phyloP scores from a whole-genome alignment of 2,329 filamentous ascomycete species.

The Lecanosticta acicola region DNA sequence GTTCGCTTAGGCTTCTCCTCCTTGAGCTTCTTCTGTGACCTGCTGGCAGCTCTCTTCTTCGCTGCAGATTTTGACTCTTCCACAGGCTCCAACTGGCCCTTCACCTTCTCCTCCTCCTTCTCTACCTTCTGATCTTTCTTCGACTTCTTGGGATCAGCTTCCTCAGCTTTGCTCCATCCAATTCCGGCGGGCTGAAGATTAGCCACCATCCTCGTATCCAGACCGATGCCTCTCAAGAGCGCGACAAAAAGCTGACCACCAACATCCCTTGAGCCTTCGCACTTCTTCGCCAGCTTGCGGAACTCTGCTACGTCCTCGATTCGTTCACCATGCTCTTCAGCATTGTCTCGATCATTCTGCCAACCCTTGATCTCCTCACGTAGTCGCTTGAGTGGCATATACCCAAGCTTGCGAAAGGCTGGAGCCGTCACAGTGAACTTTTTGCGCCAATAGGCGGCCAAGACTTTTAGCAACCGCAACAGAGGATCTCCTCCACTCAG shows the following conservation, averaged over 20 bases:
- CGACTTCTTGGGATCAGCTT: constrained; percentile 53
- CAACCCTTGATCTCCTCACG: constrained; percentile 69
- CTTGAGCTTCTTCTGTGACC: constrained; percentile 9
- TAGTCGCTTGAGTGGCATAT: constrained; percentile 69
- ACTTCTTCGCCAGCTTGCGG: constrained; percentile 59
- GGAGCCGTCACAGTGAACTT: constrained; percentile 71
- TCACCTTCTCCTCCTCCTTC: constrained; percentile 6
- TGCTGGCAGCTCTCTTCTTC: constrained; percentile 17
- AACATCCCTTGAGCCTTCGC: constrained; percentile 77
- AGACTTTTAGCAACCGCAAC: constrained; percentile 64
- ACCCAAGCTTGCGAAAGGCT: constrained; percentile 81
- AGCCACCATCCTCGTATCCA: constrained; percentile 77
- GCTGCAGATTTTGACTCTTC: constrained; percentile 8
- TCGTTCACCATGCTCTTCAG: constrained; percentile 67
- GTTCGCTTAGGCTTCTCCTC: constrained; percentile 21
- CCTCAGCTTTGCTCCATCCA: constrained; percentile 83
- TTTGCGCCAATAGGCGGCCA: constrained; percentile 86
- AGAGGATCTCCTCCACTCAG: constrained; percentile 79
- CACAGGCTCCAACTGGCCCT: constrained; percentile 6
- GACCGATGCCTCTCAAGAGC: constrained; percentile 68
- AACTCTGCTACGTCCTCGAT: constrained; percentile 64
- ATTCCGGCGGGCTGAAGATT: constrained; percentile 84
- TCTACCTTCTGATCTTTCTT: constrained; percentile 25
- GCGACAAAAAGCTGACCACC: constrained; percentile 88
- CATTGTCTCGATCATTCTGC: constrained; percentile 56